These are phyloP conservation scores for Geoglossum cookeanum DNA, from an alignment of 2,329 filamentous ascomycete species.

Conservation along the genomic window DNA sequence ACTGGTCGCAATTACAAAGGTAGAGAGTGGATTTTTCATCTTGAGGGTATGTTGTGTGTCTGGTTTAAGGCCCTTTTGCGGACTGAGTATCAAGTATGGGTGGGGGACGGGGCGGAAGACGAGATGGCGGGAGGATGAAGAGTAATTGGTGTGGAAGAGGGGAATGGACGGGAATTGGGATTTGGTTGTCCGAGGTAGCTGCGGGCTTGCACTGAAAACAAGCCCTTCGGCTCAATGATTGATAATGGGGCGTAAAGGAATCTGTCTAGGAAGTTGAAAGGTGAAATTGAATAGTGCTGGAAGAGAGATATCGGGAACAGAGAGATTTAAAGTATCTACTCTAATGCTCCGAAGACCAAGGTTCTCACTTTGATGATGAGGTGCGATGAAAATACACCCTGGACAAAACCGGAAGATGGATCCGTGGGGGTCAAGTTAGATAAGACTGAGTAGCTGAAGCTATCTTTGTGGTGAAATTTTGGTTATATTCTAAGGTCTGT, in stretches of 20 bases:
- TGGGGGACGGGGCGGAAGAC: neutral
- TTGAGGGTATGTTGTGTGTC: conserved; percentile 4
- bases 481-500: too few species aligned
- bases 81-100: too few species aligned
- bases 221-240: too few species aligned
- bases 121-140: neutral
- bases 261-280: too few species aligned
- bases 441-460: too few species aligned
- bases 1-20: conserved; percentile 34
- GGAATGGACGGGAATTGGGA: neutral
- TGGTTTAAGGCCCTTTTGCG: too few species aligned
- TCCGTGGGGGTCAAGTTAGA: too few species aligned
- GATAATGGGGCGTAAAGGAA: neutral
- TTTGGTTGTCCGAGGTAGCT: neutral
- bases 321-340: neutral
- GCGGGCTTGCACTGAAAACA: too few species aligned
- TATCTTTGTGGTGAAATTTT: too few species aligned
- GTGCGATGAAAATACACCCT: too few species aligned
- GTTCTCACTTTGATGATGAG: too few species aligned
- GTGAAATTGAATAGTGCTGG: neutral
- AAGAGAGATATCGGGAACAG: neutral
- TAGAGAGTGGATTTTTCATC: conserved; percentile 29
- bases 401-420: too few species aligned
- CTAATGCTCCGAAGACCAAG: neutral
- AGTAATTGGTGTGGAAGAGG: neutral